phyloP scores from a whole-genome alignment of 768 basidiomycete species.

The Paxillus rubicundulus region DNA sequence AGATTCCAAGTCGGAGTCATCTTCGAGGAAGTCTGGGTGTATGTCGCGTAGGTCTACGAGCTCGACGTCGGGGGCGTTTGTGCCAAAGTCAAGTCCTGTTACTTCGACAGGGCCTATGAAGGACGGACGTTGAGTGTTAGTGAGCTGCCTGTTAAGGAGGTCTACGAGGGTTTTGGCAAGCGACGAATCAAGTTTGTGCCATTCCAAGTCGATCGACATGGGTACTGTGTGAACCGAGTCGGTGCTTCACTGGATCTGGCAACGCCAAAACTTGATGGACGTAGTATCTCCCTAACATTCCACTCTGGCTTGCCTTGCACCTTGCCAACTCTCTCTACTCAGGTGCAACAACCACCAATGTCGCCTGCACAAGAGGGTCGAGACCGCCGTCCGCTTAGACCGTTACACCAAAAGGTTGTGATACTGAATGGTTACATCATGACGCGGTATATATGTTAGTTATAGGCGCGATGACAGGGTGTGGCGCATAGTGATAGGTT shows the following conservation, averaged over 20 bases:
- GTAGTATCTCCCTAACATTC: too few species aligned
- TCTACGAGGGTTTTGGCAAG: constrained; percentile 68
- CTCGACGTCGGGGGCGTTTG: constrained; percentile 77
- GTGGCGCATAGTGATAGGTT: neutral
- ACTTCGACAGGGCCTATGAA: constrained; percentile 93
- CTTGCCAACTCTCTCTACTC: too few species aligned
- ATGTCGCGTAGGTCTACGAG: constrained; percentile 92
- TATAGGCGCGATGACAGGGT: neutral
- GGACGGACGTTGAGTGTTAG: constrained; percentile 71
- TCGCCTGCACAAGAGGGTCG: too few species aligned
- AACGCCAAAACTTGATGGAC: too few species aligned
- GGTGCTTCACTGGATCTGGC: too few species aligned
- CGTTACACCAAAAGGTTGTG: too few species aligned
- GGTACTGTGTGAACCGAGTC: neutral
- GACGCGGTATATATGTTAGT: too few species aligned
- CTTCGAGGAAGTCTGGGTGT: constrained; percentile 90
- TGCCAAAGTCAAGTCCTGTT: constrained; percentile 85
- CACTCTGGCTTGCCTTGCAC: too few species aligned
- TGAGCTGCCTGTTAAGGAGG: constrained; percentile 77
- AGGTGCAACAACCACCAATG: too few species aligned
- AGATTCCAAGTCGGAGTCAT: constrained; percentile 40
- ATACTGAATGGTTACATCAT: too few species aligned
- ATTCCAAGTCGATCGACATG: constrained; percentile 97
- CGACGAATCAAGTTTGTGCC: constrained; percentile 74
- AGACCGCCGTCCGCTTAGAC: too few species aligned